These are phyloP conservation scores for Rickenella mellea DNA, from an alignment of 768 basidiomycete genomes.

Conservation along the genomic window DNA sequence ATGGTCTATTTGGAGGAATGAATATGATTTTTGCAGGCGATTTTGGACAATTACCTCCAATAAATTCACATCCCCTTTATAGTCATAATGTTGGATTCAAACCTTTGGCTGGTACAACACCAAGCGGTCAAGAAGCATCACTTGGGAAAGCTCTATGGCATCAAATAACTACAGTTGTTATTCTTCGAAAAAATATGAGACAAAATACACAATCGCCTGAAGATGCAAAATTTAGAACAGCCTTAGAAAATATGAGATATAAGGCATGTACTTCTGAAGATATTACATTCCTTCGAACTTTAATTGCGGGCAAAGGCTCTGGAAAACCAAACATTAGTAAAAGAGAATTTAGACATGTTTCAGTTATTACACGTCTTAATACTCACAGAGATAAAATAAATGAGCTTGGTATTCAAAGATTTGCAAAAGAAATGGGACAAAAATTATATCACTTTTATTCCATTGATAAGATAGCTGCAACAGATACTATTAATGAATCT, in stretches of 20 bases:
- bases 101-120: too few relatives aligned
- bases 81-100: background rate
- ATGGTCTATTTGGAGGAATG: conserved; percentile 16
- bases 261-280: conserved; percentile 28
- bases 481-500: too few relatives aligned
- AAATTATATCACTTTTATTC: conserved; percentile 19
- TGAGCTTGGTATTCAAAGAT: conserved; percentile 18
- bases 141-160: conserved; percentile 4
- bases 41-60: conserved; percentile 38
- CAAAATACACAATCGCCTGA: conserved; percentile 1
- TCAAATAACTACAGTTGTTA: background rate
- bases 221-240: conserved; percentile 2
- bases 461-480: too few relatives aligned
- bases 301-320: conserved; percentile 12
- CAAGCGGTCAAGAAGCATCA: background rate
- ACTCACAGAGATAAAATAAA: conserved; percentile 29
- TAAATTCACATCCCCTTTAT: conserved; percentile 10
- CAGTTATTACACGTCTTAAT: conserved; percentile 30
- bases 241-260: conserved; percentile 24
- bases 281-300: conserved; percentile 21
- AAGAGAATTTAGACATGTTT: conserved; percentile 20
- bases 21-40: conserved; percentile 32
- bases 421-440: conserved; percentile 23
- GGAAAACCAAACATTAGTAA: conserved; percentile 8
- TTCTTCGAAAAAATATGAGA: conserved; percentile 3